Base-by-base conservation (phyloP, 768 basidiomycete genomes). In the Stropharia rugosoannulata region DNA sequence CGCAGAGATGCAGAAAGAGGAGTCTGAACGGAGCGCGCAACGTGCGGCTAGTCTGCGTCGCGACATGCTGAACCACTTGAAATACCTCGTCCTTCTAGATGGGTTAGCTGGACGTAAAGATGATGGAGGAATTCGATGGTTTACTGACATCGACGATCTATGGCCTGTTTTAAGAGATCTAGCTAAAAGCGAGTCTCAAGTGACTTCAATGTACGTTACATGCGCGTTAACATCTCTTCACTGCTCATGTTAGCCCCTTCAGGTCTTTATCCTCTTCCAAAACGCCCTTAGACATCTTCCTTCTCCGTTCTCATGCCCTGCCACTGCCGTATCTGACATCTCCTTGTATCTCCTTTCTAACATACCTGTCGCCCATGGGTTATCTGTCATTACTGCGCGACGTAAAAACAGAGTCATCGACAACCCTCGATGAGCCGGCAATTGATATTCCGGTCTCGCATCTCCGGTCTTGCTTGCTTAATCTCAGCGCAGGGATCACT, bases 21-120 rank as follows among this genome's bases (percentile, higher is more conserved):
- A 79, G 41, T 75, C 73, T 13, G 58, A 58, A n/a, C 79, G 83
- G 51, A 79, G 85, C 63, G 76, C 78, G 3, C 67, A 80, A 32
- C 74, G 80, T 58, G 86, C 83, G 18, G 80, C 81, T 10, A 69
- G 68, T 36, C 66, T 83, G 22, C 81, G 81, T 2, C 70, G 69
- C 43, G 64, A 70, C 18, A 75, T 90, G 5, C 70, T 81, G 44
- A 75, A 81, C 27, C 80, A 87, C 59, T 66, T 93, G 10, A 76
- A 73, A 22, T 88, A 90, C 68, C 76, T 93, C 18, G 87, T 90
- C 68, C 79, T 82, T 71, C 73, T 92, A 10, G 91, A 93, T 62
- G 75, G 76, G 16, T 70, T 93, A 13, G 90, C 90, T 0, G 72
- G 75, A 11, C 74, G 78, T 52, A 81, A 82, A 55, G 81, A 84